phyloP scores from a whole-genome alignment of 2,329 filamentous ascomycete species.

The Fusarium marasasianum region DNA sequence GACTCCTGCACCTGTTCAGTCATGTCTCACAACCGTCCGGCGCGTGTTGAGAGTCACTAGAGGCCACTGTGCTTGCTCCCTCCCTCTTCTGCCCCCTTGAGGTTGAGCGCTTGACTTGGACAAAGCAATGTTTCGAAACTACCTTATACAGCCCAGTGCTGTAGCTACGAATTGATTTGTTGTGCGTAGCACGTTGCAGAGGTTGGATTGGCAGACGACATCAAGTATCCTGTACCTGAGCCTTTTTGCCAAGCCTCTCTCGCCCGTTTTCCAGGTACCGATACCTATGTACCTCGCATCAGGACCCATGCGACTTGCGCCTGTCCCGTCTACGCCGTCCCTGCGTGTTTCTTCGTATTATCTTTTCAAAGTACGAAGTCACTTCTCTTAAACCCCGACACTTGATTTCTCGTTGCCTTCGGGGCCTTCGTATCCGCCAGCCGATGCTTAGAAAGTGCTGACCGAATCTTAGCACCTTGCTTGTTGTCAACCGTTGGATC shows the following conservation, averaged over 20 bases:
- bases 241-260: slow-evolving; percentile 20
- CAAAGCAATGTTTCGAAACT: slow-evolving; percentile 26
- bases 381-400: slow-evolving; percentile 17
- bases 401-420: slow-evolving; percentile 18
- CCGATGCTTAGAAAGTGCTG: slow-evolving; percentile 19
- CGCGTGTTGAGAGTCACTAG: neutral
- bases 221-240: slow-evolving; percentile 11
- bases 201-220: slow-evolving; percentile 11
- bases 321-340: slow-evolving; percentile 26
- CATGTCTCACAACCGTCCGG: slow-evolving; percentile 21
- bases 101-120: neutral
- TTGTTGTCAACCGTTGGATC: neutral
- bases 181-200: slow-evolving; percentile 17
- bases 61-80: neutral
- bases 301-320: slow-evolving; percentile 36
- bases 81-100: neutral
- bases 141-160: neutral
- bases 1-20: neutral
- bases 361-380: slow-evolving; percentile 19
- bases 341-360: slow-evolving; percentile 42
- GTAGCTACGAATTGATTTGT: slow-evolving; percentile 6
- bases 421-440: slow-evolving; percentile 27
- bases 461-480: slow-evolving; percentile 1
- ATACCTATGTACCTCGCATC: slow-evolving; percentile 38
- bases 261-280: slow-evolving; percentile 29